Evolutionary conservation across 352 stramenopile species (phyloP).

Genomic region (Phytophthora parvispora): DNA sequence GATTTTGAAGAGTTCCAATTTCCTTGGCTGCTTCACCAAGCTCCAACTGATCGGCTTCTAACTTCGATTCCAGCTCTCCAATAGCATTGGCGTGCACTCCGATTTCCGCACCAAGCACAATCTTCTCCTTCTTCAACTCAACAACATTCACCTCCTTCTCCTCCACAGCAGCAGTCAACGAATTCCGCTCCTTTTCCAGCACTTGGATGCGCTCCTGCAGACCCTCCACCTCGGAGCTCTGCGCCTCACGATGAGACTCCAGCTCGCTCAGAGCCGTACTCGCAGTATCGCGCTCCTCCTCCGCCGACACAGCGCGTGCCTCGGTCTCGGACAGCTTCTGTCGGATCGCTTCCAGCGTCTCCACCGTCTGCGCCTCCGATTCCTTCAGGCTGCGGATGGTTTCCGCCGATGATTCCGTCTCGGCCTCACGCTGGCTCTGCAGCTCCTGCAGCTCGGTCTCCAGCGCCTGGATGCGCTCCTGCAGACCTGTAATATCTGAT

Average conservation of each 20-base stretch:
- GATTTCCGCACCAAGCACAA: not conserved
- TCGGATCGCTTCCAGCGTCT: constrained; percentile 13
- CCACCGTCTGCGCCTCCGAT: constrained; percentile 11
- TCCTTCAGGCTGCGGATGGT: constrained; percentile 16
- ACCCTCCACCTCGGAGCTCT: constrained; percentile 5
- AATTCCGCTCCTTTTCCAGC: constrained; percentile 15
- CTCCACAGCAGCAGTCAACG: not conserved
- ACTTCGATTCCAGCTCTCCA: not conserved
- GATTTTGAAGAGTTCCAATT: constrained; percentile 21
- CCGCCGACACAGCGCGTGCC: constrained; percentile 7
- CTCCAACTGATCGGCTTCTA: constrained; percentile 14
- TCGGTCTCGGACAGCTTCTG: constrained; percentile 22
- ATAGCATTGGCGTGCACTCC: not conserved
- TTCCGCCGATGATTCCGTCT: constrained; percentile 13
- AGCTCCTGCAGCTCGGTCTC: constrained; percentile 28
- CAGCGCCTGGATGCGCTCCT: constrained; percentile 17
- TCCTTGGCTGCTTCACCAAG: constrained; percentile 12
- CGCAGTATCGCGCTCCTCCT: constrained; percentile 7
- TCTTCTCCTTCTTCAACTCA: constrained; percentile 6
- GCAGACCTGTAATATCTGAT: not conserved
- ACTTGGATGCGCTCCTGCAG: constrained; percentile 12
- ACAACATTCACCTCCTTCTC: not conserved
- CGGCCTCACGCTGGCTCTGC: constrained; percentile 8
- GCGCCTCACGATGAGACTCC: constrained; percentile 6
- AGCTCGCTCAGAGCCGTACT: constrained; percentile 16